These are phyloP conservation scores for Dipteronia sinensis DNA, from an alignment of 345 rosid genomes.

Conservation along the genomic window DNA sequence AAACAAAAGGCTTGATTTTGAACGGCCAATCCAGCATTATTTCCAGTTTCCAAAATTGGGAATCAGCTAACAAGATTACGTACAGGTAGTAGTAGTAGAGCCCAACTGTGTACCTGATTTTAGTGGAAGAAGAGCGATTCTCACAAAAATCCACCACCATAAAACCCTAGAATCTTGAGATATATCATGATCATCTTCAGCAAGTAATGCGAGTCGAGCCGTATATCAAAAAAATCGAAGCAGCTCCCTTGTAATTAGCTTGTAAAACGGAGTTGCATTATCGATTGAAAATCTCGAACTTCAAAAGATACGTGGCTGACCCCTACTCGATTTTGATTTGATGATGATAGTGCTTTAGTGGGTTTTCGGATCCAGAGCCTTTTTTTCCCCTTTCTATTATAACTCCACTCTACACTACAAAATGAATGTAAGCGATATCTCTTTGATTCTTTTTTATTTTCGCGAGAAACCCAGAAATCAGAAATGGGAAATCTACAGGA, in stretches of 20 bases:
- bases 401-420: not conserved
- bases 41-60: conserved; percentile 9
- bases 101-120: conserved; percentile 25
- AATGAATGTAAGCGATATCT: not conserved
- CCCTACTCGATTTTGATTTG: not conserved
- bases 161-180: conserved; percentile 42
- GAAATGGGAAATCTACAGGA: conserved; percentile 8
- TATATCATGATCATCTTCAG: conserved; percentile 29
- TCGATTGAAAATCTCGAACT: not conserved
- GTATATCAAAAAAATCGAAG: not conserved
- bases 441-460: not conserved
- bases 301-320: not conserved
- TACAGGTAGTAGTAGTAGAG: not conserved
- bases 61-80: not conserved
- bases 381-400: not conserved
- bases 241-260: not conserved
- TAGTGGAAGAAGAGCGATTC: conserved; percentile 1
- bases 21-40: conserved; percentile 21
- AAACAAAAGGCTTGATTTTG: not conserved
- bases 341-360: not conserved
- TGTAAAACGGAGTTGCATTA: conserved; percentile 8
- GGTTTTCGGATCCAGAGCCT: conserved; percentile 12
- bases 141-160: conserved; percentile 4
- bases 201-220: not conserved
- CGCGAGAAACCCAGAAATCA: conserved; percentile 14